These are phyloP conservation scores for Cardamine chenopodiifolia DNA, from an alignment of 345 rosid species.

Conservation along the genomic window DNA sequence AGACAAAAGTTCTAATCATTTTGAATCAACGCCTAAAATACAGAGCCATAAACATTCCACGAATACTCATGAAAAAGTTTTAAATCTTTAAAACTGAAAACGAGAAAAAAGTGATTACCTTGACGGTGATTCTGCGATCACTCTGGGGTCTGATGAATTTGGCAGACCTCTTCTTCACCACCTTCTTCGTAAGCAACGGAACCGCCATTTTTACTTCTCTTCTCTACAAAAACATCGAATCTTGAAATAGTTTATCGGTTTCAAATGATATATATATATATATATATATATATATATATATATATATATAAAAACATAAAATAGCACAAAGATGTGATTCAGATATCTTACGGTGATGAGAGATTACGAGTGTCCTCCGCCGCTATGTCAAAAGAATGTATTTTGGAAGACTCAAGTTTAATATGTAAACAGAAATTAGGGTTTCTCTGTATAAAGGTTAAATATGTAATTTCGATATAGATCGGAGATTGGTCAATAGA, in stretches of 20 bases:
- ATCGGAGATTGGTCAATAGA: neutral
- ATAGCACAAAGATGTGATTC: neutral
- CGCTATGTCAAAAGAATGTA: neutral
- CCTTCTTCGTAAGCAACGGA: slow-evolving; percentile 71
- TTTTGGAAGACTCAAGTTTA: neutral
- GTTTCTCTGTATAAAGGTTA: slow-evolving; percentile 1
- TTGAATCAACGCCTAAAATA: neutral
- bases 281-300: too few species aligned
- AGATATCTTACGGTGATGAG: neutral
- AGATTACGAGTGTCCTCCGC: slow-evolving; percentile 4
- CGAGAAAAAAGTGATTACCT: slow-evolving; percentile 47
- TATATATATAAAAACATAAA: too few species aligned
- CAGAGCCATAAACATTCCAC: neutral
- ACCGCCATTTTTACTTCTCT: slow-evolving; percentile 61
- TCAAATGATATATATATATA: neutral
- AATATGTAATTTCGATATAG: neutral
- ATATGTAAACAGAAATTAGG: slow-evolving; percentile 3
- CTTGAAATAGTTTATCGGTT: neutral
- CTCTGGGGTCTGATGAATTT: slow-evolving; percentile 85
- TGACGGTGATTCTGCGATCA: slow-evolving; percentile 73
- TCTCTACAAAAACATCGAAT: neutral
- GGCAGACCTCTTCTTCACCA: slow-evolving; percentile 78
- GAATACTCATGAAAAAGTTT: neutral
- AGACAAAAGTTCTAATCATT: neutral
- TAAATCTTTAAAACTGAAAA: neutral